Evolutionary conservation across 2,329 filamentous ascomycete species (phyloP).

Genomic region (Colletotrichum tropicale): DNA sequence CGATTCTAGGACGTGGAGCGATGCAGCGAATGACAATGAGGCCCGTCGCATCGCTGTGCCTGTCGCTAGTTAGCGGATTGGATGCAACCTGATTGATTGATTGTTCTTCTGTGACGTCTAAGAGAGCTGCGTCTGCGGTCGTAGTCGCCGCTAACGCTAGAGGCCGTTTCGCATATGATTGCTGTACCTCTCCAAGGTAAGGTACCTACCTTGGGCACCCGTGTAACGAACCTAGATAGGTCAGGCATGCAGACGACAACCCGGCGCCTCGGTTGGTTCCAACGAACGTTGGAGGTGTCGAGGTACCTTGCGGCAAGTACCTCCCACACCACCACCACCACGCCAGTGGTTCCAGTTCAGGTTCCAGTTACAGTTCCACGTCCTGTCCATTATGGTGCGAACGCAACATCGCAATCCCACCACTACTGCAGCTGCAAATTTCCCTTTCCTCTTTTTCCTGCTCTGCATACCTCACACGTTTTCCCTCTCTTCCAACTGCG

Average conservation of each 20-base stretch:
- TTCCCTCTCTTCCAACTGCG: background rate
- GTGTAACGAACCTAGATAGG: background rate
- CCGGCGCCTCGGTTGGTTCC: background rate
- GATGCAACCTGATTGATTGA: background rate
- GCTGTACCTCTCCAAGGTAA: background rate
- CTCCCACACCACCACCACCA: conserved; percentile 6
- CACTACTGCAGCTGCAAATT: conserved; percentile 4
- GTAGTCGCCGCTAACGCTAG: background rate
- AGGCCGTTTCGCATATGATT: background rate
- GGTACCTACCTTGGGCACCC: background rate
- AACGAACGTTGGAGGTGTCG: background rate
- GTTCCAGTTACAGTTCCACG: conserved; percentile 19
- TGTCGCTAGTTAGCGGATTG: background rate
- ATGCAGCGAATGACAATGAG: background rate
- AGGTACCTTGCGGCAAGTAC: background rate
- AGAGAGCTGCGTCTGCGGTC: background rate
- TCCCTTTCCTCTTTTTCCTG: background rate
- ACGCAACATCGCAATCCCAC: conserved; percentile 16
- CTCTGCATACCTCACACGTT: background rate
- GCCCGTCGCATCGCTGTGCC: background rate
- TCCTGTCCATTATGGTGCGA: conserved; percentile 1
- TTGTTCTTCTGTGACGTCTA: background rate
- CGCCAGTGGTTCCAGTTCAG: conserved; percentile 6
- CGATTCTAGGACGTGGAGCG: background rate
- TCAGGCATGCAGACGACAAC: background rate